These are phyloP conservation scores for Pelargonium citronellum DNA, from an alignment of 441 rosid species.

Conservation along the genomic window DNA sequence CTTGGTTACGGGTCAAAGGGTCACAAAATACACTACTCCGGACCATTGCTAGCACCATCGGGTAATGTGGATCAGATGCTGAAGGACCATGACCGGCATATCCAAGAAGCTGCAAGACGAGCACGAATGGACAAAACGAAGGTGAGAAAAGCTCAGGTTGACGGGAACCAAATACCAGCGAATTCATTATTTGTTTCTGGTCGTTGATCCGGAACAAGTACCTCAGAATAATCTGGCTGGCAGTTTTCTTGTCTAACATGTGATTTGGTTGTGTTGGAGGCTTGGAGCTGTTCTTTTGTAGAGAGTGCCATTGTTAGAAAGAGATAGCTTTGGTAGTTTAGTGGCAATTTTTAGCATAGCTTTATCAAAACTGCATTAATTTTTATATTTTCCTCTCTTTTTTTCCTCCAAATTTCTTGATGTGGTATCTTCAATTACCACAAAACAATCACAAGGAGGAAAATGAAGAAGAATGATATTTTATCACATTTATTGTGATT, in stretches of 20 bases:
- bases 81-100: constrained; percentile 88
- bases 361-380: background rate
- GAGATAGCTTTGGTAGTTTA: too few relatives aligned
- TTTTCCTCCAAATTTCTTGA: too few relatives aligned
- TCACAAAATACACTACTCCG: constrained; percentile 79
- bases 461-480: too few relatives aligned
- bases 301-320: background rate
- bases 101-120: constrained; percentile 87
- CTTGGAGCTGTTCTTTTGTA: background rate
- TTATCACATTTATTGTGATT: too few relatives aligned
- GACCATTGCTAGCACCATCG: constrained; percentile 72
- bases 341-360: background rate
- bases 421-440: too few relatives aligned
- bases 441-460: too few relatives aligned
- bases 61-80: constrained; percentile 85
- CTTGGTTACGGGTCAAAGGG: constrained; percentile 87
- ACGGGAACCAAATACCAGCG: constrained; percentile 50
- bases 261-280: too few relatives aligned
- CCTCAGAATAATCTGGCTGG: too few relatives aligned
- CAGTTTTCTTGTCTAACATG: too few relatives aligned
- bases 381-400: too few relatives aligned
- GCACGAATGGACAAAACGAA: constrained; percentile 80
- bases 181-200: constrained; percentile 67
- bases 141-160: constrained; percentile 55
- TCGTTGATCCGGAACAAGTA: constrained; percentile 32